These are phyloP conservation scores for Leccinum incarnatum DNA, from an alignment of 768 basidiomycete genomes.

Conservation along the genomic window DNA sequence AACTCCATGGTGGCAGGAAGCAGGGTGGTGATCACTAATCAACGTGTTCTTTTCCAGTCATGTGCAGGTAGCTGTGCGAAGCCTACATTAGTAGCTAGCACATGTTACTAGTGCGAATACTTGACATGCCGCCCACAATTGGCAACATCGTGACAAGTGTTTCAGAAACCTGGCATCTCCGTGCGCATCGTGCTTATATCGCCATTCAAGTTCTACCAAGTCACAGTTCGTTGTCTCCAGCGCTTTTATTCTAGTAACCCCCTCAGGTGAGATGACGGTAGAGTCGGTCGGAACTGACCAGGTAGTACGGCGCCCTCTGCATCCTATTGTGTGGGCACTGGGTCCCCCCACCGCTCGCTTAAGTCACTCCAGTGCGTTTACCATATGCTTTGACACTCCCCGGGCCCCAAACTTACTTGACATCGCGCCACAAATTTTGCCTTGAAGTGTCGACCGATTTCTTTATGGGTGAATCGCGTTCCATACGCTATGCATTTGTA, in stretches of 20 bases:
- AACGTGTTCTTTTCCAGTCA: slow-evolving; percentile 18
- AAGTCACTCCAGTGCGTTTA: slow-evolving; percentile 12
- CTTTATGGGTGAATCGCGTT: slow-evolving; percentile 9
- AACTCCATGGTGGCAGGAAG: slow-evolving; percentile 25
- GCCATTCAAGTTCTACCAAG: neutral
- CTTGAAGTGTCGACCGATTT: slow-evolving; percentile 3
- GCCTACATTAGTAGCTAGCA: neutral
- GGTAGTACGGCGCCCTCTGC: neutral
- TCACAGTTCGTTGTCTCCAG: neutral
- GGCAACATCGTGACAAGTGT: neutral
- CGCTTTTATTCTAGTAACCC: neutral
- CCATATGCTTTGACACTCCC: neutral
- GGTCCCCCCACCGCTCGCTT: slow-evolving; percentile 4
- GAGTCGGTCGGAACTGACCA: neutral
- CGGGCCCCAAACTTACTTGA: neutral
- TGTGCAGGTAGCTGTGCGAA: slow-evolving; percentile 11
- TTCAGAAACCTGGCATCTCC: neutral
- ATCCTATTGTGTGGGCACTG: neutral
- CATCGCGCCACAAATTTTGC: slow-evolving; percentile 24
- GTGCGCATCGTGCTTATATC: neutral
- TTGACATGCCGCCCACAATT: slow-evolving; percentile 22
- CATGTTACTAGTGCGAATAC: slow-evolving; percentile 10
- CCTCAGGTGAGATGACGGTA: neutral
- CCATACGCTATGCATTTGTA: slow-evolving; percentile 1
- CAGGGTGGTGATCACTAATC: neutral